Base-by-base conservation (phyloP, 1,284 basidiomycete species). In the Rhodotorula sp. region DNA sequence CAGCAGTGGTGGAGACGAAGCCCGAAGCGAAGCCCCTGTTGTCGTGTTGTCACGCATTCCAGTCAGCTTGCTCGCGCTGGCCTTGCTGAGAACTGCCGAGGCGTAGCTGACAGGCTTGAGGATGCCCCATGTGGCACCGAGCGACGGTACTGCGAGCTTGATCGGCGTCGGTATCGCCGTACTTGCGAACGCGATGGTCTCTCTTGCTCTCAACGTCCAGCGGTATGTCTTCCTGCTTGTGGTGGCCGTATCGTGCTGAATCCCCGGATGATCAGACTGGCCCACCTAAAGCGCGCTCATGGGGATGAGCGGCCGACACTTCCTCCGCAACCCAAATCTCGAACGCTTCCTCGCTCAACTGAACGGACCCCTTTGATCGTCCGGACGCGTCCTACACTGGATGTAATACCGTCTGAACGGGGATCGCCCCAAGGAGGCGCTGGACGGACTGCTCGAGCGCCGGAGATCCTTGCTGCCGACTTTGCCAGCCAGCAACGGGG, bases 81-180 rank as follows among this genome's bases (percentile, higher is more conserved):
- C 8, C 49, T 20, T 1, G 4, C 2, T 27, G 19, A 2, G 5
- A 51, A 13, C 5, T 6, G 36, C 13, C n/a, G 15, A 0, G 4
- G 6, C 2, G 22, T 2, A 8, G 27, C 19, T n/a, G 5, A 30
- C 15, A 0, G 15, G 8, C 27, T 0, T 27, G 2, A 3, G 11
- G 27, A 49, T 34, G 47, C 20, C 13, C 13, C 29, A 30, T 9
- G 22, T 20, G 20, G 46, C 20, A 10, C 15, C 32, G 20, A 30
- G 24, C 22, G 55, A 55, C 13, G 62, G 60, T 4, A 66, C 68
- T 4, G 55, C 64, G 7, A 66, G 88, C 4, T 82, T 88, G 76
- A 88, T 92, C 70, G 94, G 94, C 46, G 94, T 96, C 54, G 84
- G 85, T 19, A 87, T 94, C 61, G 90, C 93, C 7, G 86, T 95